Evolutionary conservation across 139 green algal species (phyloP).

Genomic region (Micractinium sp.): DNA sequence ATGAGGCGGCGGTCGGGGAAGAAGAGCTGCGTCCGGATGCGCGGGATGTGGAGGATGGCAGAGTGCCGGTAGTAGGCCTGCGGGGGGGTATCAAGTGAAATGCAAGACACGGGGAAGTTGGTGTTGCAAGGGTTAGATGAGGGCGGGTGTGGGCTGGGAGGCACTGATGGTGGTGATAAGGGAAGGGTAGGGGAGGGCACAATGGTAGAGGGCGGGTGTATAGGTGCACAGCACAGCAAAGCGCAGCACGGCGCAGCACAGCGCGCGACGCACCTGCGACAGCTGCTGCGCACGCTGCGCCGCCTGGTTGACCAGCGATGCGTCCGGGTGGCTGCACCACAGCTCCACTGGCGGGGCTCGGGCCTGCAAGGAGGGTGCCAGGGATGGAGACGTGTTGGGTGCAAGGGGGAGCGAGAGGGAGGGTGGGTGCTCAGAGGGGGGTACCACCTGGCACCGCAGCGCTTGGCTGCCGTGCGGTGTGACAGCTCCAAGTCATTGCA

Average conservation of each 20-base stretch:
- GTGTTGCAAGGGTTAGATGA: too few species aligned
- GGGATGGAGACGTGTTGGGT: too few species aligned
- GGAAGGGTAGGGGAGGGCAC: background rate
- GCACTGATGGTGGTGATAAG: background rate
- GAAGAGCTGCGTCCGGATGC: conserved; percentile 89
- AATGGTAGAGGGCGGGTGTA: background rate
- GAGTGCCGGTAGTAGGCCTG: conserved; percentile 4
- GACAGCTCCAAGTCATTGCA: background rate
- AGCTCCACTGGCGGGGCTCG: conserved; percentile 59
- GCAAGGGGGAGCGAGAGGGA: too few species aligned
- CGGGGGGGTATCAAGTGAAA: too few species aligned
- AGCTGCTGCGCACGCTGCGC: conserved; percentile 35
- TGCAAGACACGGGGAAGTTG: background rate
- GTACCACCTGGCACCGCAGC: too few species aligned
- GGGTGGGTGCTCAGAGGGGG: too few species aligned
- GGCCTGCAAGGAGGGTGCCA: conserved; percentile 47
- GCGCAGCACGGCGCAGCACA: background rate
- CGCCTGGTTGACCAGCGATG: conserved; percentile 43
- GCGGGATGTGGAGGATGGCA: conserved; percentile 70
- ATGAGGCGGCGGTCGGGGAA: conserved; percentile 95
- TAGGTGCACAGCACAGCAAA: background rate
- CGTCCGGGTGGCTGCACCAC: conserved; percentile 61
- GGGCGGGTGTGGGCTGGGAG: too few species aligned
- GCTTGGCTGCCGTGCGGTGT: too few species aligned
- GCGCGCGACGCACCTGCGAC: conserved; percentile 21